Evolutionary conservation across 78 protist species (phyloP), one percentile per base, ranked within the genome.

Genomic region (Dictyostelium intermedium): DNA sequence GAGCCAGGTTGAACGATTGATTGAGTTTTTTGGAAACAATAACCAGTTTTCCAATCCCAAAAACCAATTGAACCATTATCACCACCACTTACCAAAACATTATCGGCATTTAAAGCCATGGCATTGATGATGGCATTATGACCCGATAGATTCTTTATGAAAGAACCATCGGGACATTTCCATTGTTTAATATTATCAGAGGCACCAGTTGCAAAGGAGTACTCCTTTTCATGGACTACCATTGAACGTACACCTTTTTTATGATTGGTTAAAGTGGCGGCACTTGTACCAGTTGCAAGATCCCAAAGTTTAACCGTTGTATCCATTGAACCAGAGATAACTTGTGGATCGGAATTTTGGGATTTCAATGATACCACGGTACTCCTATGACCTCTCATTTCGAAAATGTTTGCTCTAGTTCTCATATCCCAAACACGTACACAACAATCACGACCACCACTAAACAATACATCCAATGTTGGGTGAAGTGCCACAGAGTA

Each of bases 401-500:
- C 18, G 53, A 83, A 95, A 10, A 99, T 94, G 0, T 85, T 43
- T 5, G 79, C 45, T 32, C 93, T 89, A 14, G 99, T 97, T 5
- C 99, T 96, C 70, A 99, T 95, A 79, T 99, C 99, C 99, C 99
- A 99, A 45, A 98, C 97, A 3, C 98, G 45, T 32, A 81, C 98
- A 14, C 95, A 27, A 1, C 93, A 34, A 82, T 99, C 99, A 11
- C 99, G 94, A 0, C 99, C 99, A 43, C 99, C 99, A 0, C 99
- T 99, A 82, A 97, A n/a, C n/a, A 99, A 84, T 35, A 99, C 79
- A 78, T 99, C 99, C n/a, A 98, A 92, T 5, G 99, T 93, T 11
- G 99, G 99, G 69, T 99, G 99, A 34, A 99, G 32, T 0, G 97
- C 92, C 32, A 92, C 23, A n/a, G 92, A 27, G 87, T 98, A 99